Evolutionary conservation across 2,329 filamentous ascomycete genomes (phyloP).

Genomic region (Alternaria metachromatica): DNA sequence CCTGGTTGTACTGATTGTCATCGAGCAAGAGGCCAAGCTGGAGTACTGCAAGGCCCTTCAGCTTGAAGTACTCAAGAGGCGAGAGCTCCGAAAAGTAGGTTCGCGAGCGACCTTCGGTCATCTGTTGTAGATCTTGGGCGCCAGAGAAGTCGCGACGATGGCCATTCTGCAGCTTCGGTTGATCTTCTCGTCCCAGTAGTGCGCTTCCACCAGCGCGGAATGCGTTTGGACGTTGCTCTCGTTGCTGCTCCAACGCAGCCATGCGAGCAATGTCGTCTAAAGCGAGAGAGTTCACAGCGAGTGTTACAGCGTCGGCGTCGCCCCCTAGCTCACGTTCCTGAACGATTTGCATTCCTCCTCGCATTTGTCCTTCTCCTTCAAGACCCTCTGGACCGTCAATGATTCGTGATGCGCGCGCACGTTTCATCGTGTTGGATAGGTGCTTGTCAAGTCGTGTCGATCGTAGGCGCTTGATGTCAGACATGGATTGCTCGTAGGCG

Average conservation of each 20-base stretch:
- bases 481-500: slow-evolving; percentile 93
- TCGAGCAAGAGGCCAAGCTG: slow-evolving; percentile 94
- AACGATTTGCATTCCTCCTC: slow-evolving; percentile 74
- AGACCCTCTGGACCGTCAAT: slow-evolving; percentile 84
- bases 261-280: slow-evolving; percentile 96
- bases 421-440: slow-evolving; percentile 89
- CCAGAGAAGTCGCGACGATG: slow-evolving; percentile 71
- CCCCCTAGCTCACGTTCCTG: slow-evolving; percentile 76
- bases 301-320: slow-evolving; percentile 79
- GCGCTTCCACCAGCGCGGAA: slow-evolving; percentile 78
- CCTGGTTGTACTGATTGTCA: slow-evolving; percentile 88
- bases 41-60: slow-evolving; percentile 91
- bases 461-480: slow-evolving; percentile 88
- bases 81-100: slow-evolving; percentile 97
- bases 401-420: slow-evolving; percentile 87
- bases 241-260: slow-evolving; percentile 92
- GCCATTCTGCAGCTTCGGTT: slow-evolving; percentile 71
- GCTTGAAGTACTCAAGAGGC: slow-evolving; percentile 95
- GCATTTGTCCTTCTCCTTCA: slow-evolving; percentile 66
- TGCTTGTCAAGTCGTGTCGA: slow-evolving; percentile 95
- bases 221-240: slow-evolving; percentile 83
- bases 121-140: slow-evolving; percentile 58
- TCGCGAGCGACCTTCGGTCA: slow-evolving; percentile 65
- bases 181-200: slow-evolving; percentile 65
- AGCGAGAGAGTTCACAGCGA: slow-evolving; percentile 89